Percentiles rank a stretch among this genome's conserved stretches.
These are phyloP conservation scores for Dothideomycetes sp. DNA, from an alignment of 2,329 filamentous ascomycete genomes.

Conservation along the genomic window DNA sequence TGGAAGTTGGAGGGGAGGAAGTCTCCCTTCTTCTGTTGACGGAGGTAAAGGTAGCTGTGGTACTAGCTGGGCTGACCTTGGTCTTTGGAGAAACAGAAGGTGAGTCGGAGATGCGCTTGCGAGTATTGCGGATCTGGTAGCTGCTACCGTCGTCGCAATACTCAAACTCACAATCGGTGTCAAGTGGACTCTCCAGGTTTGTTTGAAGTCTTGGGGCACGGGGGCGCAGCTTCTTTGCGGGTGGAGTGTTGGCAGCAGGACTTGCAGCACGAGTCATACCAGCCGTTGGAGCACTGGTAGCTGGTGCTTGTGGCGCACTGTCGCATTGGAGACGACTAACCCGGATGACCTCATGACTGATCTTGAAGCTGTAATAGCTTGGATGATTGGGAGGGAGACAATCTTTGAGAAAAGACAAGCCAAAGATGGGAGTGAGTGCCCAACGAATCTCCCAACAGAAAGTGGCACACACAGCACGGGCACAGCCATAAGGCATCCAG, in stretches of 20 bases:
- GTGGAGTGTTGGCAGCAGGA: not conserved
- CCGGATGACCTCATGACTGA: constrained; percentile 27
- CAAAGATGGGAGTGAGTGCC: constrained; percentile 84
- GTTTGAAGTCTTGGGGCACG: not conserved
- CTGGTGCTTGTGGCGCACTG: constrained; percentile 7
- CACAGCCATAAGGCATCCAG: constrained; percentile 88
- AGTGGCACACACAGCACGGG: constrained; percentile 74
- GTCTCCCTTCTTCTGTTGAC: constrained; percentile 19
- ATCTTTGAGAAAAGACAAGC: constrained; percentile 61
- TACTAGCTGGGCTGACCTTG: constrained; percentile 6
- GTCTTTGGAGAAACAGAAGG: constrained; percentile 21
- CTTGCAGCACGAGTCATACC: not conserved
- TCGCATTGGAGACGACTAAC: constrained; percentile 25
- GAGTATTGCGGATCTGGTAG: no score
- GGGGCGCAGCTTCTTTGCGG: not conserved
- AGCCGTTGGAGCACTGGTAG: not conserved
- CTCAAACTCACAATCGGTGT: not conserved
- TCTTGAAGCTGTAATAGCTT: constrained; percentile 36
- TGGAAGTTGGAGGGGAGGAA: no score
- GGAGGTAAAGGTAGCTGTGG: constrained; percentile 14
- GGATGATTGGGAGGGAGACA: constrained; percentile 56
- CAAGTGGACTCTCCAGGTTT: not conserved
- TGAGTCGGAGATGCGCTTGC: constrained; percentile 12
- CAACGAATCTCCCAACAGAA: constrained; percentile 81
- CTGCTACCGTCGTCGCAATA: not conserved